Evolutionary conservation across 2,329 filamentous ascomycete genomes (phyloP), one percentile per base, ranked within the genome.

Genomic region (Geoglossum cookeanum): DNA sequence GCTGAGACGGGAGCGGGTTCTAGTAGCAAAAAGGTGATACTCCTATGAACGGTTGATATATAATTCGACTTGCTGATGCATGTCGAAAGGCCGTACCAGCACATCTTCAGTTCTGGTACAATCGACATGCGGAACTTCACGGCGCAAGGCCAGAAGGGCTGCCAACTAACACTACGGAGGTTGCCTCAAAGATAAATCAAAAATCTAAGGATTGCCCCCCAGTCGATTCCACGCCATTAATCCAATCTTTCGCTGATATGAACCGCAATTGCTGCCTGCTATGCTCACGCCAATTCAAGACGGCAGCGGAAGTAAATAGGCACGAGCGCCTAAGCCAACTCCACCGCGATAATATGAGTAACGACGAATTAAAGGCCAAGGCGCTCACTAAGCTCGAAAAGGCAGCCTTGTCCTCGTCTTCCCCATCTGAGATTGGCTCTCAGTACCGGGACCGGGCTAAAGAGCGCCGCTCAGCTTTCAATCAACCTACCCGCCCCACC

Each of bases 101-200:
- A 0, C 81, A 85, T 67, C 72, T 86, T 51, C 80, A 85, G 66
- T 84, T 83, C 66, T 86, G 83, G 83, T 79, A 80, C 54, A 80
- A 84, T 63, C 79, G 82, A 55, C 81, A 84, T 64, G 81, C 81
- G 1, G 81, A 86, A 63, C 70, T 85, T 29, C 80, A 83, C 63
- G 77, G 78, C 58, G 75, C 70, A 27, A 64, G 68, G 30, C 66
- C 65, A 49, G 67, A 68, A 42, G 53, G 29, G n/a, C 5, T 60
- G n/a, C 58, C 61, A 29, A 58, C 61, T 37, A 58, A 60, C n/a
- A 60, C 59, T 4, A 63, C 68, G 4, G 65, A 65, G 0, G 64
- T 63, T 13, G 4, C 32, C 3, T 60, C 57, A 44, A 61, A 49
- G 27, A 68, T 68, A 60, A 55, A 4, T 22, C 58, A 56, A 1